Evolutionary conservation across 1,284 basidiomycete species (phyloP), one percentile per base, ranked within the genome.

Genomic region (Sanghuangporus sanghuang): DNA sequence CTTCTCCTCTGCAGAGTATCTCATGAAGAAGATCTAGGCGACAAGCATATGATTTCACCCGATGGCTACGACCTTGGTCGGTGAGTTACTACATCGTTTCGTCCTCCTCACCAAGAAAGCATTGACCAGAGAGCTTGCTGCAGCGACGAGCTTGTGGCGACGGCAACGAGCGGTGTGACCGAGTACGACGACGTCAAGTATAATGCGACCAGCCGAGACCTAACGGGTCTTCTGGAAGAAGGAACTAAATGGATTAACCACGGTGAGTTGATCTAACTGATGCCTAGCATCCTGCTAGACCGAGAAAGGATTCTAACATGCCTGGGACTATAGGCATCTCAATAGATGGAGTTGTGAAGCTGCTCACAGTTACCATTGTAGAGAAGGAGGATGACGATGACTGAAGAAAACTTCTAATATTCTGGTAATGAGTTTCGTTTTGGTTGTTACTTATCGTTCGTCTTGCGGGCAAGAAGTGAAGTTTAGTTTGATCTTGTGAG

Each of bases 181-280:
- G 73, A 63, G 62, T 82, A 77, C 63, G 72, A 69, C 2, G 83
- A 78, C 18, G 73, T 83, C 9, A 75, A 69, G 3, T 90, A 89
- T 68, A 68, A 56, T 21, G 86, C 86, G 0, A 72, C 73, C 4
- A 79, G 78, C 1, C 61, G 77, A 67, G 78, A 77, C 67, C 66
- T 85, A 39, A 79, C 77, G 2, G 84, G 83, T 46, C 75, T 86
- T 23, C 77, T 88, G 64, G 70, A 80, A 23, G 68, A 78, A n/a
- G 86, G 86, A 18, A 72, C 78, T 42, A 63, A 68, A 32, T 83
- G 84, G 69, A 77, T 79, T 49, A 79, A 79, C 67, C 81, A 83
- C 62, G 74, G 77, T 77, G 63, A 38, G 73, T 62, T 32, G 4
- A 3, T 32, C 27, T 32, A 32, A 32, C 2, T 5, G 3, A 3